A percentile compares a stretch with the other conserved stretches of the same genome.
Evolutionary conservation across 2,329 filamentous ascomycete genomes (phyloP).

Genomic region (Diaporthe batatas): DNA sequence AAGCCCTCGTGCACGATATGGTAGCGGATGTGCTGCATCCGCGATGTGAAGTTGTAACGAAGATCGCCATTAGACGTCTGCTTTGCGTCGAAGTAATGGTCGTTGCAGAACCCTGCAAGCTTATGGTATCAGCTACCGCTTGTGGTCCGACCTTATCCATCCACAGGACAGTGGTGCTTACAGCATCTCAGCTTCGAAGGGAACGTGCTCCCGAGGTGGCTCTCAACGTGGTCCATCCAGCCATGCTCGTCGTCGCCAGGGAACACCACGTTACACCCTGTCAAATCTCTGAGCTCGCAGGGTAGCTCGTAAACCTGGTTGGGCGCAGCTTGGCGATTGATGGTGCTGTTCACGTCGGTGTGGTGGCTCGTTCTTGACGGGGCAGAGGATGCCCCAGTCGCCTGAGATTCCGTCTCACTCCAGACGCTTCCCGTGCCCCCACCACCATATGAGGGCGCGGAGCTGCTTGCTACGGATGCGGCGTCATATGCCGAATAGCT

Average conservation of each 20-base stretch:
- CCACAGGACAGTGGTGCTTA: not conserved
- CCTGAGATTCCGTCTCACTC: not conserved
- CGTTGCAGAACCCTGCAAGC: slow-evolving; percentile 59
- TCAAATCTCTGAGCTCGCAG: slow-evolving; percentile 60
- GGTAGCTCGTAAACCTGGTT: slow-evolving; percentile 48
- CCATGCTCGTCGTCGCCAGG: slow-evolving; percentile 50
- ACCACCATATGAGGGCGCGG: not conserved
- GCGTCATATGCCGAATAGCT: not conserved
- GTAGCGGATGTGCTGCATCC: slow-evolving; percentile 64
- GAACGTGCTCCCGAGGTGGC: slow-evolving; percentile 53
- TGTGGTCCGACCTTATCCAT: not conserved
- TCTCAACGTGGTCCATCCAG: slow-evolving; percentile 62
- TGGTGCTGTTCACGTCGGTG: slow-evolving; percentile 22
- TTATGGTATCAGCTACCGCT: slow-evolving; percentile 25
- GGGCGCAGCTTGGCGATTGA: slow-evolving; percentile 13
- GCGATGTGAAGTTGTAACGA: slow-evolving; percentile 50
- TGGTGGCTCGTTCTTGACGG: slow-evolving; percentile 17
- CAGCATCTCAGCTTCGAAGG: slow-evolving; percentile 48
- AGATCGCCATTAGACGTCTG: slow-evolving; percentile 32
- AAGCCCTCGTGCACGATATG: slow-evolving; percentile 56
- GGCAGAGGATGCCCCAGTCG: slow-evolving; percentile 2
- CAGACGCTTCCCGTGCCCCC: not conserved
- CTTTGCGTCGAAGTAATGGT: slow-evolving; percentile 48
- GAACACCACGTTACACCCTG: slow-evolving; percentile 56
- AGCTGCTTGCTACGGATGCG: slow-evolving; percentile 1